These are phyloP conservation scores for Psilocybe mexicana DNA, from an alignment of 1,284 basidiomycete species.

Conservation along the genomic window DNA sequence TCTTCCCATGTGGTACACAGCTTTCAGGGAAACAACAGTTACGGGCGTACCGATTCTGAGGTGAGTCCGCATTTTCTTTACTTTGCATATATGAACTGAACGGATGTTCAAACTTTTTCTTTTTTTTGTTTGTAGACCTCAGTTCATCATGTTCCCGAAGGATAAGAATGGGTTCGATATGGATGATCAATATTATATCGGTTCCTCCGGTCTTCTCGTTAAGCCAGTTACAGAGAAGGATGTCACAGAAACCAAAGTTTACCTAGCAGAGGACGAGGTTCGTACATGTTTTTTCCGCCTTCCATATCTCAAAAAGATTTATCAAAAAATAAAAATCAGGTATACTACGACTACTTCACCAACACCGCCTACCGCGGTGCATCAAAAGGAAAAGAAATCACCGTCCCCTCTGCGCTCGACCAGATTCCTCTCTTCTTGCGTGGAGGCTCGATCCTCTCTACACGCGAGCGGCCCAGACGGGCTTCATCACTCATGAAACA, in stretches of 20 bases:
- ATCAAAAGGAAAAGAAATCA: conserved; percentile 64
- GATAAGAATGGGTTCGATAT: conserved; percentile 84
- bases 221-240: conserved; percentile 88
- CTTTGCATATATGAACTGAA: too few species aligned
- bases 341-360: conserved; percentile 95
- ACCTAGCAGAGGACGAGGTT: conserved; percentile 87
- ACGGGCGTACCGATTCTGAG: conserved; percentile 81
- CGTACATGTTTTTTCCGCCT: conserved; percentile 16
- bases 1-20: conserved; percentile 95
- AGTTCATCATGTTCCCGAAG: conserved; percentile 91
- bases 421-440: conserved; percentile 86
- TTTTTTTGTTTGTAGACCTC: conserved; percentile 62
- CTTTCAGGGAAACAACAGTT: conserved; percentile 85
- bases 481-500: conserved; percentile 86
- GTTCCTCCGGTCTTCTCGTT: conserved; percentile 85
- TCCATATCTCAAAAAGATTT: too few species aligned
- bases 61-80: conserved; percentile 37
- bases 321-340: conserved; percentile 32
- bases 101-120: background rate
- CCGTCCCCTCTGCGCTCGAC: conserved; percentile 75
- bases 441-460: conserved; percentile 90
- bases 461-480: conserved; percentile 85
- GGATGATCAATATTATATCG: conserved; percentile 95
- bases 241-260: conserved; percentile 72
- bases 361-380: conserved; percentile 66